A percentile compares a stretch with the other conserved stretches of the same genome.
Evolutionary conservation across 148 eudicot species (phyloP).

Genomic region (Fagopyrum tataricum): DNA sequence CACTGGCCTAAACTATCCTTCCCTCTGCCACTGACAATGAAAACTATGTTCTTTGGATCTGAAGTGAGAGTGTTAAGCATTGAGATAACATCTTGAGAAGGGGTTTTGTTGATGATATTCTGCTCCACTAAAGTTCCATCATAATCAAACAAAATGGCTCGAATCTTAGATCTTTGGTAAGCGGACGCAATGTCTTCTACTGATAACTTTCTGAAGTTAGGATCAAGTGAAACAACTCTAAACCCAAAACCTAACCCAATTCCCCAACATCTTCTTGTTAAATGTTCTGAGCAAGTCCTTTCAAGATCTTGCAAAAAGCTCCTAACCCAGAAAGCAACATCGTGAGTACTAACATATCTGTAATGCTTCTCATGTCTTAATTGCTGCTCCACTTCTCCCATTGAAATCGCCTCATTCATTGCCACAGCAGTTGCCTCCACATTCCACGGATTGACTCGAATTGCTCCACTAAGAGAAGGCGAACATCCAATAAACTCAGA

Average conservation of each 20-base stretch:
- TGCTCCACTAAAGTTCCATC: slow-evolving; percentile 38
- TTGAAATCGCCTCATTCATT: slow-evolving; percentile 26
- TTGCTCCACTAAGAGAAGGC: slow-evolving; percentile 41
- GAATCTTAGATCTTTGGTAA: slow-evolving; percentile 23
- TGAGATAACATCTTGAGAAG: slow-evolving; percentile 27
- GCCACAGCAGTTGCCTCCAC: slow-evolving; percentile 33
- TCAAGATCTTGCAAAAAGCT: slow-evolving; percentile 40
- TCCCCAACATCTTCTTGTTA: slow-evolving; percentile 34
- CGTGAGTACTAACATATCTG: slow-evolving; percentile 27
- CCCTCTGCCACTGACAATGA: slow-evolving; percentile 40
- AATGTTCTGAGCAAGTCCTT: slow-evolving; percentile 35
- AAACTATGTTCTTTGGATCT: slow-evolving; percentile 29
- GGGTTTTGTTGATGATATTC: slow-evolving; percentile 23
- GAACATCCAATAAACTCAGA: slow-evolving; percentile 40
- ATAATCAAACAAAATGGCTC: slow-evolving; percentile 37
- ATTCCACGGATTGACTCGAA: slow-evolving; percentile 37
- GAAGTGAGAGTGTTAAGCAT: slow-evolving; percentile 26
- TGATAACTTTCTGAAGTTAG: slow-evolving; percentile 36
- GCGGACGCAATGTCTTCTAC: slow-evolving; percentile 28
- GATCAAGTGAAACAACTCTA: slow-evolving; percentile 36
- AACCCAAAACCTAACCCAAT: slow-evolving; percentile 36
- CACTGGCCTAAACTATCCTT: slow-evolving; percentile 33
- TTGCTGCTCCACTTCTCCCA: slow-evolving; percentile 26
- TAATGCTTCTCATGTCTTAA: slow-evolving; percentile 36
- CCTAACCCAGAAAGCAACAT: slow-evolving; percentile 33